phyloP scores from a whole-genome alignment of 2,329 filamentous ascomycete species.

The Rugonectria rugulosa region DNA sequence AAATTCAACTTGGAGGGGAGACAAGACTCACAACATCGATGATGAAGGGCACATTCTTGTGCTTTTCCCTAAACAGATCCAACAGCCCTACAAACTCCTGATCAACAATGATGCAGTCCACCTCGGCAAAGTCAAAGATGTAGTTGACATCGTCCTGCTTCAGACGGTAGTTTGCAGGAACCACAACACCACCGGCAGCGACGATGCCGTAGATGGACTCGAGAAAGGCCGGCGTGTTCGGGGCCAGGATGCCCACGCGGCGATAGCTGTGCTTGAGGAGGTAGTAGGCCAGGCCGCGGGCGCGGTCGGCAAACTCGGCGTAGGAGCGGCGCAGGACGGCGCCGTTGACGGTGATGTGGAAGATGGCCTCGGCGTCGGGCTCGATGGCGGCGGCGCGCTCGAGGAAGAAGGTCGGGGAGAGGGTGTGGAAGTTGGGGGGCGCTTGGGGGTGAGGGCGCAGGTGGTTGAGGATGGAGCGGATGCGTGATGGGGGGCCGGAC shows the following conservation, averaged over 20 bases:
- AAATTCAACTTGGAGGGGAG: not conserved
- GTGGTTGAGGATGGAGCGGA: constrained; percentile 64
- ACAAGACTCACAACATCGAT: constrained; percentile 67
- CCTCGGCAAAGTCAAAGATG: constrained; percentile 87
- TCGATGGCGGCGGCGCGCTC: constrained; percentile 88
- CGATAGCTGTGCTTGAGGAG: constrained; percentile 76
- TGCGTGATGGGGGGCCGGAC: constrained; percentile 69
- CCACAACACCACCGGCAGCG: constrained; percentile 80
- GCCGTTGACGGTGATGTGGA: constrained; percentile 83
- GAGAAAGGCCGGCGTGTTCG: constrained; percentile 94
- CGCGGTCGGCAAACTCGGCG: constrained; percentile 82
- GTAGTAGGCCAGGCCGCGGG: constrained; percentile 88
- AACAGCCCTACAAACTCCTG: constrained; percentile 78
- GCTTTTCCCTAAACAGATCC: constrained; percentile 66
- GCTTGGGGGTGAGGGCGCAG: constrained; percentile 50
- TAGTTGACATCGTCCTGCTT: constrained; percentile 88
- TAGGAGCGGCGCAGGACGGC: constrained; percentile 80
- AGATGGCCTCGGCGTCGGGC: constrained; percentile 83
- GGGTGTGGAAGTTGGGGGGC: constrained; percentile 72
- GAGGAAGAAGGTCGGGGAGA: constrained; percentile 88
- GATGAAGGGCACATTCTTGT: constrained; percentile 73
- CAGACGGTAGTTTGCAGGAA: constrained; percentile 70
- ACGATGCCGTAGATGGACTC: constrained; percentile 89
- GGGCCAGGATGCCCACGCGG: constrained; percentile 83
- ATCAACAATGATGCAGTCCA: constrained; percentile 87